Conservation (phyloP, 2,329 filamentous ascomycete species). For the Fusarium fracticaudum region DNA sequence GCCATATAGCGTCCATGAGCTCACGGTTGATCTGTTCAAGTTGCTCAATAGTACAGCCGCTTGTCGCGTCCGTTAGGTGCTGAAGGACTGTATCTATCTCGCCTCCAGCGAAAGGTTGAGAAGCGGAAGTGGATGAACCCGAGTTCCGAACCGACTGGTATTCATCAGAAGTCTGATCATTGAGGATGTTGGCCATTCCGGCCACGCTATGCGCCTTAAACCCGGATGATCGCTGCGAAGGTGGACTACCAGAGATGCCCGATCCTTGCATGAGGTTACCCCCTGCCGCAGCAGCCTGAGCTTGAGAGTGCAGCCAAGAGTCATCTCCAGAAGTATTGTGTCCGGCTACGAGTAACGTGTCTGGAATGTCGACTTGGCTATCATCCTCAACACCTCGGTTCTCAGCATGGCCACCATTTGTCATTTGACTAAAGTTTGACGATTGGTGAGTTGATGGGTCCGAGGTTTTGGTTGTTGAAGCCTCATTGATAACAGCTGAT, state of each 20-base stretch:
- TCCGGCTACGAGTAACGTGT: slow-evolving; percentile 61
- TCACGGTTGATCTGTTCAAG: slow-evolving; percentile 91
- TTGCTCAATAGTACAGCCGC: slow-evolving; percentile 88
- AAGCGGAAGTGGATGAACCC: slow-evolving; percentile 54
- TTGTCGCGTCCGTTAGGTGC: slow-evolving; percentile 72
- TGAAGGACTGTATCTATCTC: slow-evolving; percentile 68
- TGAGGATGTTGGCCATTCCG: slow-evolving; percentile 51
- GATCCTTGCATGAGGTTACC: slow-evolving; percentile 45
- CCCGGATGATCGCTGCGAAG: slow-evolving; percentile 49
- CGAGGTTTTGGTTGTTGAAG: slow-evolving; percentile 92
- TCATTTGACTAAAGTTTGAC: slow-evolving; percentile 73
- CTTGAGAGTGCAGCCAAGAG: slow-evolving; percentile 68
- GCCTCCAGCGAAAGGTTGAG: slow-evolving; percentile 58
- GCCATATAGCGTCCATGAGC: slow-evolving; percentile 92
- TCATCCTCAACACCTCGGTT: slow-evolving; percentile 49
- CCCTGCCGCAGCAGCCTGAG: slow-evolving; percentile 59
- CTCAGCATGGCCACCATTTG: slow-evolving; percentile 69
- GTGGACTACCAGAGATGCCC: slow-evolving; percentile 48
- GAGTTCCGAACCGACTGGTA: slow-evolving; percentile 43
- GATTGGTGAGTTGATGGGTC: slow-evolving; percentile 73
- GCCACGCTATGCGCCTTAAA: slow-evolving; percentile 44
- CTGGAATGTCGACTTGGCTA: slow-evolving; percentile 58
- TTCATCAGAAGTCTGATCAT: slow-evolving; percentile 52
- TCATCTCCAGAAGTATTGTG: slow-evolving; percentile 63
- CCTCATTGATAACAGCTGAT: slow-evolving; percentile 77